These are phyloP conservation scores for Leptographium wingfieldii DNA, from an alignment of 2,329 filamentous ascomycete species.

Conservation along the genomic window DNA sequence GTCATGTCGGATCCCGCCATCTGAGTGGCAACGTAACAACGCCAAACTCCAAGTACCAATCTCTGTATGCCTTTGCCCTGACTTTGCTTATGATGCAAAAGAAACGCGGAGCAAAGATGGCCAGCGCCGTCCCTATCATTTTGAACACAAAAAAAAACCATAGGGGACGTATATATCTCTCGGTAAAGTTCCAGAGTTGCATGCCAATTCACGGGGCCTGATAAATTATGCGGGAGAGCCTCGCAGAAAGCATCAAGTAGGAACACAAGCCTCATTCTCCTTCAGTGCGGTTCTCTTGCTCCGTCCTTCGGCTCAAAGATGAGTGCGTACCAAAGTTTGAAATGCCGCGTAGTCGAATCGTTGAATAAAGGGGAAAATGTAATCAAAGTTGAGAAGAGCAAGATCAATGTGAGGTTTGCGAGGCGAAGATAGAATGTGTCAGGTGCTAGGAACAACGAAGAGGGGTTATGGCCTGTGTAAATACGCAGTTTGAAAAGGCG, in stretches of 20 bases:
- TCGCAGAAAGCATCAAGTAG: constrained; percentile 1
- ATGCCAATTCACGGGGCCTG: background rate
- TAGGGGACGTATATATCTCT: background rate
- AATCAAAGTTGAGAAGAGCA: background rate
- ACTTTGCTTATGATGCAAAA: background rate
- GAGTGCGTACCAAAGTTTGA: background rate
- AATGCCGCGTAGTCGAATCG: background rate
- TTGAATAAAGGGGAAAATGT: background rate
- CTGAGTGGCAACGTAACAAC: background rate
- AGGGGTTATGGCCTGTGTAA: too few relatives aligned
- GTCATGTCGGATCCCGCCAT: background rate
- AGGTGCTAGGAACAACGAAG: too few relatives aligned
- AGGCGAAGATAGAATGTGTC: background rate
- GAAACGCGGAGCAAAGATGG: background rate
- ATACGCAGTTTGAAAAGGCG: too few relatives aligned
- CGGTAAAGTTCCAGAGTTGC: background rate
- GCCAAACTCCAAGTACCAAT: background rate
- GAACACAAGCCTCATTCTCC: background rate
- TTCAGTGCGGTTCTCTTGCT: background rate
- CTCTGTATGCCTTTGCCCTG: background rate
- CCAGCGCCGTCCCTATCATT: background rate
- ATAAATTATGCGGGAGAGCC: background rate
- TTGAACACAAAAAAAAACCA: background rate
- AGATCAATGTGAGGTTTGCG: background rate
- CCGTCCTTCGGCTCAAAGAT: background rate